These are phyloP conservation scores for Pichia sp. DNA, from an alignment of 1,139 yeast species.

Conservation along the genomic window DNA sequence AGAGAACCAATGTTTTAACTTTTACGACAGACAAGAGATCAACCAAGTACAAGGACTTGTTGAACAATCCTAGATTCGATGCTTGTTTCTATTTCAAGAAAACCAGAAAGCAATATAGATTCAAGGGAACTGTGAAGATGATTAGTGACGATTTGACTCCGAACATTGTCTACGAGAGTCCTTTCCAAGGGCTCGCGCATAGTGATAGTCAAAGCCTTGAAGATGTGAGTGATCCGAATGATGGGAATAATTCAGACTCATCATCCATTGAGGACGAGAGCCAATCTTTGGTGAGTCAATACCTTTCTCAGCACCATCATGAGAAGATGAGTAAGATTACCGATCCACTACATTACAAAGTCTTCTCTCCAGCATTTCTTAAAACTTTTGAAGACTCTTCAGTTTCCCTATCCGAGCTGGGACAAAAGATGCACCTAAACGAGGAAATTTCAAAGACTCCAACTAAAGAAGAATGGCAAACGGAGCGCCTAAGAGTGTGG, in stretches of 20 bases:
- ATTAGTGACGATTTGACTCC: slow-evolving; percentile 26
- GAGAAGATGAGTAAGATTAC: slow-evolving; percentile 9
- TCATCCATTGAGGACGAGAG: slow-evolving; percentile 6
- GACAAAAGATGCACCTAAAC: slow-evolving; percentile 2
- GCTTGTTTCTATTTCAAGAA: slow-evolving; percentile 68
- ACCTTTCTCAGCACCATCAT: slow-evolving; percentile 5
- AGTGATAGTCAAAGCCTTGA: no score
- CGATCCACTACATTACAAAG: slow-evolving; percentile 19
- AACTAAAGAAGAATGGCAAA: slow-evolving; percentile 53
- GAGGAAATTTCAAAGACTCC: slow-evolving; percentile 33
- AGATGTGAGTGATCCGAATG: slow-evolving; percentile 20
- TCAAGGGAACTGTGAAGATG: slow-evolving; percentile 57
- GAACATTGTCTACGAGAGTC: slow-evolving; percentile 8
- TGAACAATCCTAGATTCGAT: slow-evolving; percentile 50
- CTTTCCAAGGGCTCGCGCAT: neutral
- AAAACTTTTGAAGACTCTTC: slow-evolving; percentile 16
- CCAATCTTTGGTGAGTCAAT: slow-evolving; percentile 10
- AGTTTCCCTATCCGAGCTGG: slow-evolving; percentile 18
- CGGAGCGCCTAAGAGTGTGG: slow-evolving; percentile 64
- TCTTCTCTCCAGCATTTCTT: slow-evolving; percentile 22
- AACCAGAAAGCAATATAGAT: slow-evolving; percentile 60
- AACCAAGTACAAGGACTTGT: slow-evolving; percentile 51
- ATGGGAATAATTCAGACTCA: slow-evolving; percentile 1
- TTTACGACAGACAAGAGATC: slow-evolving; percentile 71
- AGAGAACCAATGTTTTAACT: slow-evolving; percentile 57